phyloP scores from a whole-genome alignment of 208 protist species.

The Crithidia sp. region DNA sequence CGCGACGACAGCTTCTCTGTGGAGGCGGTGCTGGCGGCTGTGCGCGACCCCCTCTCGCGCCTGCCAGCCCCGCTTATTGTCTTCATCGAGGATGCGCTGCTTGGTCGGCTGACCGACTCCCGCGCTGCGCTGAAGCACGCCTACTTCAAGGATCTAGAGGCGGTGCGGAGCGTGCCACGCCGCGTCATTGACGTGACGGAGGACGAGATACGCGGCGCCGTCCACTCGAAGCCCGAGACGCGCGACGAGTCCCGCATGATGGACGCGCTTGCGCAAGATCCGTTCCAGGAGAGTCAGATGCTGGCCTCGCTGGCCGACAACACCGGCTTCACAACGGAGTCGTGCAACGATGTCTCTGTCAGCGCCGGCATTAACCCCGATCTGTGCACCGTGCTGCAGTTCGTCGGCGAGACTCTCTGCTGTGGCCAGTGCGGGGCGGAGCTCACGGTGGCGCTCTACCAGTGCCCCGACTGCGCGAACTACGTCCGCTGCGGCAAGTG shows the following conservation, averaged over 20 bases:
- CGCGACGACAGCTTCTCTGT: constrained; percentile 21
- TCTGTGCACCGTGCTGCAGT: constrained; percentile 34
- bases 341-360: constrained; percentile 27
- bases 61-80: constrained; percentile 44
- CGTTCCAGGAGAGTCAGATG: constrained; percentile 52
- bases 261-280: constrained; percentile 65
- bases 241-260: constrained; percentile 65
- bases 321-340: constrained; percentile 20
- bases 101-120: constrained; percentile 28
- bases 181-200: constrained; percentile 42
- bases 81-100: constrained; percentile 62
- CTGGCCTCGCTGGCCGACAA: constrained; percentile 26
- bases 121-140: constrained; percentile 52
- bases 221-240: constrained; percentile 45
- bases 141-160: constrained; percentile 42
- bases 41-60: constrained; percentile 19
- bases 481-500: constrained; percentile 85
- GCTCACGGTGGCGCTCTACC: constrained; percentile 63
- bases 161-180: constrained; percentile 17
- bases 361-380: constrained; percentile 21
- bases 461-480: constrained; percentile 54
- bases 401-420: constrained; percentile 44
- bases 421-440: constrained; percentile 73
- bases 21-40: constrained; percentile 36
- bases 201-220: constrained; percentile 43